Base-by-base conservation (phyloP, 371 early-diverging fungal genomes). In the Mucor ambiguus region DNA sequence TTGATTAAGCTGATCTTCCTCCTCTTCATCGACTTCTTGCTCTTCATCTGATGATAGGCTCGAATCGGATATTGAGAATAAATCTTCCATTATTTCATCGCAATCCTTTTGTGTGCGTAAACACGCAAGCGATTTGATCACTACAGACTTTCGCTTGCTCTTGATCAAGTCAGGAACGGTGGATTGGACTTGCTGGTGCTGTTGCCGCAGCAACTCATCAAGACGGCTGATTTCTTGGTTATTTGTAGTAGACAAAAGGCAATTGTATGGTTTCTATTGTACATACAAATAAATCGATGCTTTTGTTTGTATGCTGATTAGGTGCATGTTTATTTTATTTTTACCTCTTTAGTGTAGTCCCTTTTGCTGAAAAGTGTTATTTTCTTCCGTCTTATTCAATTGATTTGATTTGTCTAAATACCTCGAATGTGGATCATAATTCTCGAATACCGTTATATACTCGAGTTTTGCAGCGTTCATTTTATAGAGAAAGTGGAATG, bases 251-350 rank as follows among this genome's bases (percentile, higher is more conserved):
- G 66, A 29, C 11, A 66, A 41, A 30, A 59, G 58, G 49, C 66
- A 66, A 5, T 60, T 20, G 41, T 65, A 66, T 14, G 70, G 55
- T 59, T 61, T 70, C 66, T 70, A 58, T 49, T 85, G 85, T 33
- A 83, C 54, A 82, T 83, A 59, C 81, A 77, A 52, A 68, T 78
- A 63, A 84, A 84, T 26, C 85, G 32, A 5, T 59, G 26, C 32
- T 33, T 29, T 46, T 48, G 12, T 46, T 28, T 44, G 9, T 32
- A 30, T 28, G 32, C 28, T 26, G 16, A 22, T 52, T 14, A 52
- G 16, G 28, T 12, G 28, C 28, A 52, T 52, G 16, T 28, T 52
- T 52, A 14, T 60, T 60, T 60, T 44, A 12, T 60, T 28, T 48
- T 4, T 33, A 55, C 55, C 55, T 63, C 63, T 8, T 41, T 38